Evolutionary conservation across 352 stramenopile species (phyloP).

Genomic region (Phytophthora kernoviae): DNA sequence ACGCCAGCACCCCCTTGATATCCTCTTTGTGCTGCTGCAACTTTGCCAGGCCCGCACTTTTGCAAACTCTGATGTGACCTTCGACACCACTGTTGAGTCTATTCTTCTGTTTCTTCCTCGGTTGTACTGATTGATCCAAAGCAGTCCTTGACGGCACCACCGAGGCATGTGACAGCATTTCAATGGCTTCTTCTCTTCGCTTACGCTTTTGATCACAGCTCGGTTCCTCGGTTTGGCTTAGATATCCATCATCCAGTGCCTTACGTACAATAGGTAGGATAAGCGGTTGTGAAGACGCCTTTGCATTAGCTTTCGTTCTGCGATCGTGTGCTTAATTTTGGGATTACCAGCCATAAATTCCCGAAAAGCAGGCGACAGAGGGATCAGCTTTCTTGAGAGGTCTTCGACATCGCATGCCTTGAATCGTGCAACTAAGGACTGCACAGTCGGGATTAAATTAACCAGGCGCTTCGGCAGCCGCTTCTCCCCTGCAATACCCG

Average conservation of each 20-base stretch:
- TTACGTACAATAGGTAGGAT: constrained; percentile 31
- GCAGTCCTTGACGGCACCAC: background rate
- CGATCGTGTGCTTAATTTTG: constrained; percentile 32
- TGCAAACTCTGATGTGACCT: background rate
- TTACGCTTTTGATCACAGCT: constrained; percentile 50
- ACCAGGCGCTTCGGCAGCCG: constrained; percentile 62
- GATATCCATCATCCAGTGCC: constrained; percentile 56
- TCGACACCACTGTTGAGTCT: background rate
- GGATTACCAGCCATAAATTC: constrained; percentile 52
- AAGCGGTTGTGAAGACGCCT: constrained; percentile 11
- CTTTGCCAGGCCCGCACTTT: constrained; percentile 26
- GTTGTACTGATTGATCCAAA: background rate
- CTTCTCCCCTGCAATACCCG: constrained; percentile 26
- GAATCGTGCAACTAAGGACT: constrained; percentile 50
- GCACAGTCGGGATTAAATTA: constrained; percentile 64
- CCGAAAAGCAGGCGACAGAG: constrained; percentile 36
- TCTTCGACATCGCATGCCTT: constrained; percentile 39
- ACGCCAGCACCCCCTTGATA: constrained; percentile 48
- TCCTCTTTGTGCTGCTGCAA: constrained; percentile 58
- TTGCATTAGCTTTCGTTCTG: constrained; percentile 10
- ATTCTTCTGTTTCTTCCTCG: constrained; percentile 19
- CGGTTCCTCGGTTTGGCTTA: constrained; percentile 52
- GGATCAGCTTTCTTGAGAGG: constrained; percentile 38
- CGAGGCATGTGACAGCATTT: constrained; percentile 46
- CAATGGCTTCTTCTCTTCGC: constrained; percentile 50